Evolutionary conservation across 2,329 filamentous ascomycete species (phyloP).

Genomic region (Xylaria multiplex): DNA sequence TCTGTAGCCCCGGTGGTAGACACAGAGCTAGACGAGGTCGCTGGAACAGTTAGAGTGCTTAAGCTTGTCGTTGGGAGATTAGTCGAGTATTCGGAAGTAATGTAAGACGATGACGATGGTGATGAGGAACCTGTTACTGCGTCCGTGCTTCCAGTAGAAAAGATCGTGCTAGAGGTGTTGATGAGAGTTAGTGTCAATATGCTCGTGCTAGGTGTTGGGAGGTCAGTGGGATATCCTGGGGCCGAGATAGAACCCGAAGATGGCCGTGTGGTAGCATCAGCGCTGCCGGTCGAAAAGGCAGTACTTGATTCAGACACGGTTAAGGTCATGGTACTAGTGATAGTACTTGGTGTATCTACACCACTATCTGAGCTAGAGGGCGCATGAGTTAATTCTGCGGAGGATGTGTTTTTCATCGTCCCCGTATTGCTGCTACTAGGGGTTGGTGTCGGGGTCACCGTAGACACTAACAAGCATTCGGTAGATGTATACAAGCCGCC

Average conservation of each 20-base stretch:
- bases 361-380: conserved; percentile 8
- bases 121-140: conserved; percentile 32
- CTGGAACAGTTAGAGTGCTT: conserved; percentile 33
- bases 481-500: conserved; percentile 40
- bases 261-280: conserved; percentile 26
- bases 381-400: not conserved
- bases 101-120: conserved; percentile 1
- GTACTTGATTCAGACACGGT: conserved; percentile 23
- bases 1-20: conserved; percentile 25
- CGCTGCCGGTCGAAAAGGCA: conserved; percentile 31
- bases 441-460: conserved; percentile 15
- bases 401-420: not conserved
- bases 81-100: conserved; percentile 22
- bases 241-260: conserved; percentile 13
- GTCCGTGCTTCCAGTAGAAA: conserved; percentile 32
- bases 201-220: conserved; percentile 24
- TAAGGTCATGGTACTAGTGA: conserved; percentile 31
- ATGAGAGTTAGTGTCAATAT: conserved; percentile 14
- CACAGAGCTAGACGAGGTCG: conserved; percentile 4
- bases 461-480: conserved; percentile 39
- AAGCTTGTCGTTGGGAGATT: conserved; percentile 15
- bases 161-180: conserved; percentile 25
- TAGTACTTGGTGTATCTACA: conserved; percentile 7
- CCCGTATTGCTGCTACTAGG: conserved; percentile 20
- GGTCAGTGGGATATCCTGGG: conserved; percentile 23